These are phyloP conservation scores for Alternaria atra DNA, from an alignment of 2,329 filamentous ascomycete species.

Conservation along the genomic window DNA sequence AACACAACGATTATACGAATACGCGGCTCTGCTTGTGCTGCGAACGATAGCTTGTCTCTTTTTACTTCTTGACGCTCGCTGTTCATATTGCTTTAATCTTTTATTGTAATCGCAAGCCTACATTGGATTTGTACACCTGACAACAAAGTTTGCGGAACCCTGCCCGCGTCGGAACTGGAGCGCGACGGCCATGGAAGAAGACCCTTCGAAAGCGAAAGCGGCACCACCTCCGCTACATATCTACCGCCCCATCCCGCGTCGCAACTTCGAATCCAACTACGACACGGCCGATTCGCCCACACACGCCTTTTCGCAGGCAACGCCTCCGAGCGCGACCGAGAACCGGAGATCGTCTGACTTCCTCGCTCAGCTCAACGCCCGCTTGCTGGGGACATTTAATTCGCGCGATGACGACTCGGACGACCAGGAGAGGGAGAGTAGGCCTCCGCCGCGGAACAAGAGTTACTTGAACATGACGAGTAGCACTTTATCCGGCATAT, in stretches of 20 bases:
- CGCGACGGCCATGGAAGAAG: slow-evolving; percentile 37
- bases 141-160: slow-evolving; percentile 13
- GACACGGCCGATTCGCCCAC: slow-evolving; percentile 40
- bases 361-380: slow-evolving; percentile 49
- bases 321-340: slow-evolving; percentile 31
- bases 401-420: slow-evolving; percentile 34
- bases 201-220: slow-evolving; percentile 36
- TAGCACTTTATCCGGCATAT: slow-evolving; percentile 91
- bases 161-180: slow-evolving; percentile 17
- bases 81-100: slow-evolving; percentile 4
- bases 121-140: slow-evolving; percentile 2
- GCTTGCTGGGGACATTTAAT: slow-evolving; percentile 43
- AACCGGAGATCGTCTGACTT: slow-evolving; percentile 43
- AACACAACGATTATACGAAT: slow-evolving; percentile 29
- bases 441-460: slow-evolving; percentile 67
- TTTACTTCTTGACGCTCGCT: slow-evolving; percentile 20
- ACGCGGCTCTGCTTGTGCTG: slow-evolving; percentile 17
- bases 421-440: slow-evolving; percentile 28
- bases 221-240: slow-evolving; percentile 43
- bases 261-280: slow-evolving; percentile 40
- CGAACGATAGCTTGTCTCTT: slow-evolving; percentile 13
- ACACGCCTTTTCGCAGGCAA: slow-evolving; percentile 31
- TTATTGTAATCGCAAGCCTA: slow-evolving; percentile 16
- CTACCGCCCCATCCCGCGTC: slow-evolving; percentile 51
- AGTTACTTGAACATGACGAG: slow-evolving; percentile 88